Evolutionary conservation across 2,329 filamentous ascomycete genomes (phyloP).

Genomic region (Drechslerella stenobrocha): DNA sequence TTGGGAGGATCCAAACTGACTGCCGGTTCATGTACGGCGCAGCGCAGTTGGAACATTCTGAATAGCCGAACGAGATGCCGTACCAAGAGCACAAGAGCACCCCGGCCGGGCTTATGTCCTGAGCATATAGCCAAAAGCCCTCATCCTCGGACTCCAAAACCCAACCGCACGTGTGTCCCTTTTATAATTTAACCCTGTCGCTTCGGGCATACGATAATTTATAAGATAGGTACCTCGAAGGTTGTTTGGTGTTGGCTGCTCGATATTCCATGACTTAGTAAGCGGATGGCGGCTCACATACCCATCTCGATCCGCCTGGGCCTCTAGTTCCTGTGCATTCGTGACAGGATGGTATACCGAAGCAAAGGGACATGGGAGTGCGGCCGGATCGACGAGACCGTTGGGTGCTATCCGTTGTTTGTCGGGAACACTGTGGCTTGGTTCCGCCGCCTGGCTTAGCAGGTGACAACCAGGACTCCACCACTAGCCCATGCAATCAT

Average conservation of each 20-base stretch:
- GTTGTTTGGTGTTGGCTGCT: background rate
- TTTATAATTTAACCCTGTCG: background rate
- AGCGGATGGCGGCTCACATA: no score
- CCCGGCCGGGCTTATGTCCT: slow-evolving; percentile 23
- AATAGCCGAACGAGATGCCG: slow-evolving; percentile 27
- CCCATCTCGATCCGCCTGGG: slow-evolving; percentile 1
- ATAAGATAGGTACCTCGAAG: background rate
- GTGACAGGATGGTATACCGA: no score
- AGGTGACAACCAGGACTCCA: slow-evolving; percentile 25
- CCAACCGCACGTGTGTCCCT: slow-evolving; percentile 14
- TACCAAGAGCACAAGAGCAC: slow-evolving; percentile 30
- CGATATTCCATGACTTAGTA: background rate
- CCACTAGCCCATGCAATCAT: background rate
- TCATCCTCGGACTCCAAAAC: slow-evolving; percentile 20
- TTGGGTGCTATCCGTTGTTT: slow-evolving; percentile 10
- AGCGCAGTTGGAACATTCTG: slow-evolving; percentile 1
- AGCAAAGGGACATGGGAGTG: no score
- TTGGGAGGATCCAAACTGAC: no score
- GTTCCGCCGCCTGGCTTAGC: slow-evolving; percentile 25
- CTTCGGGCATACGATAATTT: background rate
- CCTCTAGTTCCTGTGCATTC: slow-evolving; percentile 10
- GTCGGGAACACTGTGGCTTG: slow-evolving; percentile 46
- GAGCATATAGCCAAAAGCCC: slow-evolving; percentile 31
- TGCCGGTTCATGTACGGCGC: no score
- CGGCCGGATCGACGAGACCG: background rate